Evolutionary conservation across 345 rosid genomes (phyloP), one percentile per base, ranked within the genome.

Genomic region (Geranium rotundifolium): DNA sequence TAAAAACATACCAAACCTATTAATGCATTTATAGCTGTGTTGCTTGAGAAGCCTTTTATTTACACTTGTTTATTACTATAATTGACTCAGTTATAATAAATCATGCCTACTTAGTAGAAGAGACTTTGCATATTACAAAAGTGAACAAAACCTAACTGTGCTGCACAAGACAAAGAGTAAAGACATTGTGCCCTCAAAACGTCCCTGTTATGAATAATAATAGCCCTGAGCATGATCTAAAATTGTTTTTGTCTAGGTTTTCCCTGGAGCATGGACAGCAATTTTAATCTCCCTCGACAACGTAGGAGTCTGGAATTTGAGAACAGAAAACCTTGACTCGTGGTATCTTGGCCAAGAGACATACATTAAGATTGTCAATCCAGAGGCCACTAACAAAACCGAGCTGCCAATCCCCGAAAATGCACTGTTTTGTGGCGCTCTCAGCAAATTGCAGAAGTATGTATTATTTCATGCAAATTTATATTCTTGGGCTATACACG

Each of bases 291-390:
- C 99, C 29, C 81, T 90, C 8, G 99, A 95, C 81, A 95, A 95
- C 57, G 97, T 92, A 54, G 97, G 99, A 69, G 85, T 85, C 54
- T 95, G 97, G 97, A 90, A 95, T 80, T 76, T 90, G 37, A 84
- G 99, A 78, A 78, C 97, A 58, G 96, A 93, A 75, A 93, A 93
- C 75, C 97, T 93, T 0, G 99, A 93, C 75, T 83, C 90, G 4
- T 90, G 99, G 99, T 90, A 93, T 73, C 95, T 93, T 4, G 99
- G 99, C 65, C 97, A 90, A 81, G 99, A 93, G 72, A 95, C 99
- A 0, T 95, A 95, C 65, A 73, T 95, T 69, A 80, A 95, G 76
- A 73, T 95, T 29, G 73, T 95, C 67, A 95, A 95, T 77, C 97
- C 99, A 2, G 97, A 95, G 69, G 79, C 69, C 19, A 90, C 80